Percentiles rank a stretch among this genome's conserved stretches.
These are phyloP conservation scores for Calonectria pauciramosa DNA, from an alignment of 2,329 filamentous ascomycete species.

Conservation along the genomic window DNA sequence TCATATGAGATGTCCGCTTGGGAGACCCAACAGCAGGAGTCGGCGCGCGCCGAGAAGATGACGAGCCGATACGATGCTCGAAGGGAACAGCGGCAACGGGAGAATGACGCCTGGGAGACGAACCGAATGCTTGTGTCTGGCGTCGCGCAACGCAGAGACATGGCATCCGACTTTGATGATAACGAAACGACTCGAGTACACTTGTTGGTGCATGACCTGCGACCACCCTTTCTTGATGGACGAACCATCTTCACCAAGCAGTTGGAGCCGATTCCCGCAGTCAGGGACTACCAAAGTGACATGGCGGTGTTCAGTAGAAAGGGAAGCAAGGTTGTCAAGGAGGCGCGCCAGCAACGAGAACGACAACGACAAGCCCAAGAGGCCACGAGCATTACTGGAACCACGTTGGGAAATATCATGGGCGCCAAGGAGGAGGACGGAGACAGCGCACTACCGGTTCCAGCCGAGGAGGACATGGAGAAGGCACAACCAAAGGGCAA, in stretches of 20 bases:
- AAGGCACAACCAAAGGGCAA: slow-evolving; percentile 64
- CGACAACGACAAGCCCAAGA: slow-evolving; percentile 95
- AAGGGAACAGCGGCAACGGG: slow-evolving; percentile 88
- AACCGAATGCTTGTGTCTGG: slow-evolving; percentile 98
- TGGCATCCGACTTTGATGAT: slow-evolving; percentile 88
- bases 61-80: slow-evolving; percentile 76
- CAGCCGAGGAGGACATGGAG: slow-evolving; percentile 76
- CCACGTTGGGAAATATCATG: slow-evolving; percentile 93
- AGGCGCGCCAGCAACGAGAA: slow-evolving; percentile 91
- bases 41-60: slow-evolving; percentile 84
- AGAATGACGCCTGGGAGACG: slow-evolving; percentile 98
- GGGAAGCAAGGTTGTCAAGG: slow-evolving; percentile 92
- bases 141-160: slow-evolving; percentile 89
- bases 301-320: slow-evolving; percentile 99
- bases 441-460: slow-evolving; percentile 86
- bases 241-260: slow-evolving; percentile 98
- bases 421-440: slow-evolving; percentile 94
- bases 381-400: slow-evolving; percentile 93
- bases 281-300: slow-evolving; percentile 94
- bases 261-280: slow-evolving; percentile 92
- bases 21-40: slow-evolving; percentile 84
- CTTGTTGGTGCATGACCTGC: slow-evolving; percentile 91
- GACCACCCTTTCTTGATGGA: slow-evolving; percentile 94
- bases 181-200: slow-evolving; percentile 92
- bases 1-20: slow-evolving; percentile 80